phyloP scores from a whole-genome alignment of 1,139 yeast genomes.

The Saccharomycopsis crataegensis region DNA sequence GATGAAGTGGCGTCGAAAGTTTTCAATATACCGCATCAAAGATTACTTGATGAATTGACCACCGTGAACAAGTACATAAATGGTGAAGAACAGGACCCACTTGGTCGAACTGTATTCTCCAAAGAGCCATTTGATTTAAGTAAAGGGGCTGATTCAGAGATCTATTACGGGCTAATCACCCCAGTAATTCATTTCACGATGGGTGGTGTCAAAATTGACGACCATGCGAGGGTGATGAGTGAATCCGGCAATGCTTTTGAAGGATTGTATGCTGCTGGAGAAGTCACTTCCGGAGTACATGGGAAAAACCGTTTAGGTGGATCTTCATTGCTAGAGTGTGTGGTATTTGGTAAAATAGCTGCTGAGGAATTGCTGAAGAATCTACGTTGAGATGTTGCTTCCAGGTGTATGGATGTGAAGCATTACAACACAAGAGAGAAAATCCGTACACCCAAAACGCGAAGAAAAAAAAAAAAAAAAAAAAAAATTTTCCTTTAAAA shows the following conservation, averaged over 20 bases:
- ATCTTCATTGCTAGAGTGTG: constrained; percentile 68
- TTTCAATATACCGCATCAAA: background rate
- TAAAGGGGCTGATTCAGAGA: constrained; percentile 2
- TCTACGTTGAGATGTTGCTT: background rate
- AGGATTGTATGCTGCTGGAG: constrained; percentile 73
- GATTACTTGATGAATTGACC: constrained; percentile 1
- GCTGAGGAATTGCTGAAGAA: constrained; percentile 1
- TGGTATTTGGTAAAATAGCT: constrained; percentile 52
- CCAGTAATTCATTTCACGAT: constrained; percentile 79
- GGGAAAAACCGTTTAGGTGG: constrained; percentile 75
- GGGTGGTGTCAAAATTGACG: constrained; percentile 74
- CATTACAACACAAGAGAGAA: background rate
- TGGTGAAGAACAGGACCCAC: constrained; percentile 7
- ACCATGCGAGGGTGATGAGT: constrained; percentile 45
- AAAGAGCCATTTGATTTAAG: constrained; percentile 8
- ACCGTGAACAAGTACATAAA: constrained; percentile 8
- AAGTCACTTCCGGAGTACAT: constrained; percentile 76
- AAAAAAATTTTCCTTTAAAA: background rate
- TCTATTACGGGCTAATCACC: constrained; percentile 34
- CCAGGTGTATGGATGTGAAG: background rate
- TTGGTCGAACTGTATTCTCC: constrained; percentile 9
- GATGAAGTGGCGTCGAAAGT: background rate
- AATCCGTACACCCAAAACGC: too few species aligned
- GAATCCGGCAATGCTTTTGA: constrained; percentile 34
- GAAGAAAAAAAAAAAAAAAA: too few species aligned